Percentiles rank a stretch among this genome's conserved stretches.
phyloP scores from a whole-genome alignment of 2,329 filamentous ascomycete species.

The Akanthomyces dipterigenus region DNA sequence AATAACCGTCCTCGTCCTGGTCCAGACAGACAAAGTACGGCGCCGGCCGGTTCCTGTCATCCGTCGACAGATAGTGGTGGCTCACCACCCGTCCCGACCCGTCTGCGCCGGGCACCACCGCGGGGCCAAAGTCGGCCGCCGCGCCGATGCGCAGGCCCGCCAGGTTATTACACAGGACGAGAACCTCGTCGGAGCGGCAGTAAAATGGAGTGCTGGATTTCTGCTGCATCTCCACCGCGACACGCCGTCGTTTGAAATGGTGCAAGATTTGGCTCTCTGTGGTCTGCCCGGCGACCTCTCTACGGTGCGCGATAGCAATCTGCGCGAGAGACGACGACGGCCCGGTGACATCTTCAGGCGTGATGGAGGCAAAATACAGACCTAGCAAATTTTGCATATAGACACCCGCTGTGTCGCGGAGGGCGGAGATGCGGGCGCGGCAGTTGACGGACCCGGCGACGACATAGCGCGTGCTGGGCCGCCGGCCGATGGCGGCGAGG shows the following conservation, averaged over 20 bases:
- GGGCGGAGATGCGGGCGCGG: conserved; percentile 1
- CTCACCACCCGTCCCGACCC: background rate
- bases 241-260: background rate
- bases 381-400: conserved; percentile 1
- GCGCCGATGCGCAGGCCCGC: background rate
- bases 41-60: background rate
- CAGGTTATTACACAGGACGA: conserved; percentile 1
- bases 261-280: background rate
- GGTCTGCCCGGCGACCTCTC: background rate
- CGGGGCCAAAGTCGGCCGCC: background rate
- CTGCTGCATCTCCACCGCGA: background rate
- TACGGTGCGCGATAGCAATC: background rate
- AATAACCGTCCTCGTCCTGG: background rate
- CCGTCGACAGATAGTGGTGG: background rate
- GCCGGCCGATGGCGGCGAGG: conserved; percentile 3
- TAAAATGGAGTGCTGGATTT: background rate
- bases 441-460: conserved; percentile 18
- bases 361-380: background rate
- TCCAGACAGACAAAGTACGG: background rate
- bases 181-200: background rate
- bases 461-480: conserved; percentile 14
- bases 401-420: background rate
- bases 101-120: background rate
- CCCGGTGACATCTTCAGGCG: background rate
- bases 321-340: background rate